A percentile compares a stretch with the other conserved stretches of the same genome.
These are phyloP conservation scores for Chlorella sorokiniana DNA, from an alignment of 139 green algal genomes.

Conservation along the genomic window DNA sequence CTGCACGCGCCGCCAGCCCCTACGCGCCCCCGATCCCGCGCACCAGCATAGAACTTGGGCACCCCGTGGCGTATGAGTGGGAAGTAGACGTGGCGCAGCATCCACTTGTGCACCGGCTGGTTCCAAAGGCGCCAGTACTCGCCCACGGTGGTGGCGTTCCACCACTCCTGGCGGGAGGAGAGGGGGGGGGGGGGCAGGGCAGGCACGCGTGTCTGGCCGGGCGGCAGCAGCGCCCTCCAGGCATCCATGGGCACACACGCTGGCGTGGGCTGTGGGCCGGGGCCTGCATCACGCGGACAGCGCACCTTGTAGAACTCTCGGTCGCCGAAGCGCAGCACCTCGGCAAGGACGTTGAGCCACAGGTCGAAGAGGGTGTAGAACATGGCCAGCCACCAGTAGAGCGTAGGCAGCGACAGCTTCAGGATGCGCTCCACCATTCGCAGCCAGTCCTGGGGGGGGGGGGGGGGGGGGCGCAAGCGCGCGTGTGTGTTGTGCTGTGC, in stretches of 20 bases:
- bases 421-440: slow-evolving; percentile 85
- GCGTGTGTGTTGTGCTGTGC: background rate
- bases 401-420: slow-evolving; percentile 88
- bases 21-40: background rate
- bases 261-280: no score
- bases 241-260: no score
- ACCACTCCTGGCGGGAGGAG: slow-evolving; percentile 75
- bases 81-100: slow-evolving; percentile 93
- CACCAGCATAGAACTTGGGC: slow-evolving; percentile 43
- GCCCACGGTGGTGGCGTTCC: slow-evolving; percentile 88
- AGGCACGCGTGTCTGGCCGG: background rate
- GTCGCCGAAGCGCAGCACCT: slow-evolving; percentile 90
- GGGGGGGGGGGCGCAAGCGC: no score
- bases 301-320: slow-evolving; percentile 92
- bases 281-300: background rate
- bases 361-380: slow-evolving; percentile 91
- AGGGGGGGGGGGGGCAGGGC: background rate
- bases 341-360: slow-evolving; percentile 90
- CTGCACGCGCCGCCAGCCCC: background rate
- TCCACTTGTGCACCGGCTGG: slow-evolving; percentile 94
- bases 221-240: no score
- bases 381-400: slow-evolving; percentile 91
- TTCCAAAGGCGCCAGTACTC: slow-evolving; percentile 97
- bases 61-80: slow-evolving; percentile 61
- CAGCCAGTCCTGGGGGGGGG: slow-evolving; percentile 48